Evolutionary conservation across 2,329 filamentous ascomycete genomes (phyloP).

Genomic region (Talaromyces sp.): DNA sequence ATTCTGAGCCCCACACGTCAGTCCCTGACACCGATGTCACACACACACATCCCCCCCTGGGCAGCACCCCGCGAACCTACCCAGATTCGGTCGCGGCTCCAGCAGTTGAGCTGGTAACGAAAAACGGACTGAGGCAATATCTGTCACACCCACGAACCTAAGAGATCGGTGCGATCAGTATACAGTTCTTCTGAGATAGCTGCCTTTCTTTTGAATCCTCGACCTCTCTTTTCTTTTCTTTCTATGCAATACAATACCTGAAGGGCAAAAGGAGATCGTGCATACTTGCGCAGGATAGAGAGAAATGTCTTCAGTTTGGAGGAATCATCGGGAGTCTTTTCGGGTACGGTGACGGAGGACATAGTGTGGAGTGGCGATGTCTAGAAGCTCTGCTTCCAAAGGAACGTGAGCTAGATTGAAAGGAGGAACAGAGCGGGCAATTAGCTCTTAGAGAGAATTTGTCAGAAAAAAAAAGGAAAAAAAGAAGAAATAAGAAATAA

Average conservation of each 20-base stretch:
- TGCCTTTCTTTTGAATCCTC: not conserved
- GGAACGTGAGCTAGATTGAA: not conserved
- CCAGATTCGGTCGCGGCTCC: conserved; percentile 91
- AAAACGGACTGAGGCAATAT: conserved; percentile 94
- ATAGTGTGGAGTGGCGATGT: conserved; percentile 22
- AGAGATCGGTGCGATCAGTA: conserved; percentile 15
- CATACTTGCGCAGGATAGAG: conserved; percentile 83
- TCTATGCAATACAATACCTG: not conserved
- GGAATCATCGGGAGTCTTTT: conserved; percentile 71
- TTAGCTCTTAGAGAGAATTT: not conserved
- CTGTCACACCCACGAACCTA: conserved; percentile 93
- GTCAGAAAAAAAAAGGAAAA: conserved; percentile 1
- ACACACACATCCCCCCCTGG: not conserved
- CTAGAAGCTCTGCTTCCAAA: not conserved
- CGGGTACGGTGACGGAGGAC: conserved; percentile 40
- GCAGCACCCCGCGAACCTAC: conserved; percentile 42
- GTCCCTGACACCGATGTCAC: conserved; percentile 5
- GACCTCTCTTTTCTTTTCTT: not conserved
- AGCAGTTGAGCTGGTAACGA: conserved; percentile 93
- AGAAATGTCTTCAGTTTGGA: conserved; percentile 90
- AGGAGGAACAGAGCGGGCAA: not conserved
- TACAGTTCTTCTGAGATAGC: not conserved
- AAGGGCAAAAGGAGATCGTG: not conserved
- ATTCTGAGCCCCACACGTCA: conserved; percentile 61
- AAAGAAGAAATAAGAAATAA: too few species aligned